Percentiles rank a stretch among this genome's conserved stretches.
Conservation (phyloP, 108 stramenopile species). For the Ochromonas danica region DNA sequence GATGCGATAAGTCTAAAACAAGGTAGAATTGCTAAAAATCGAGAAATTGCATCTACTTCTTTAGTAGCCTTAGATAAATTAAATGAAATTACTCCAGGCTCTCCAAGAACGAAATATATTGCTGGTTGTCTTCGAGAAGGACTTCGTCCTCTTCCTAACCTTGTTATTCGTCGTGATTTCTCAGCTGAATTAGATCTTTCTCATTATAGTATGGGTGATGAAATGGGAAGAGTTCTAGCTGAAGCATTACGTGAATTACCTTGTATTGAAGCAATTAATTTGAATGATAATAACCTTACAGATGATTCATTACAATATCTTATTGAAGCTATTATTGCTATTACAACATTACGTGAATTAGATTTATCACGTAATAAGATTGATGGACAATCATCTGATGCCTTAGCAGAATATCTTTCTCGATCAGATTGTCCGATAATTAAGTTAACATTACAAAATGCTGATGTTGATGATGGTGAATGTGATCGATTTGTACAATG, state of each 20-base stretch:
- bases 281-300: constrained; percentile 22
- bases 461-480: constrained; percentile 33
- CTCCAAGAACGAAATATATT: constrained; percentile 19
- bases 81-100: background rate
- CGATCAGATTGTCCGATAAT: constrained; percentile 5
- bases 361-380: constrained; percentile 24
- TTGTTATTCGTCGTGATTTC: constrained; percentile 6
- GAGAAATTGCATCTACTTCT: no score
- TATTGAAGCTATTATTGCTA: constrained; percentile 13
- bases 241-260: background rate
- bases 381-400: constrained; percentile 12
- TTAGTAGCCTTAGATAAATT: no score
- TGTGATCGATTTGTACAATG: constrained; percentile 7
- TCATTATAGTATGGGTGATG: constrained; percentile 23
- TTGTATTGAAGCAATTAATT: background rate
- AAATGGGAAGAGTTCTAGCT: constrained; percentile 24
- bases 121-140: constrained; percentile 10
- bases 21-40: no score
- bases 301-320: constrained; percentile 23
- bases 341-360: background rate
- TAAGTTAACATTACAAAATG: background rate
- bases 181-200: background rate
- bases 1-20: no score
- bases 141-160: background rate
- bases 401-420: constrained; percentile 21